A percentile compares a stretch with the other conserved stretches of the same genome.
Evolutionary conservation across 2,329 filamentous ascomycete genomes (phyloP).

Genomic region (Epichloe coenophiala): DNA sequence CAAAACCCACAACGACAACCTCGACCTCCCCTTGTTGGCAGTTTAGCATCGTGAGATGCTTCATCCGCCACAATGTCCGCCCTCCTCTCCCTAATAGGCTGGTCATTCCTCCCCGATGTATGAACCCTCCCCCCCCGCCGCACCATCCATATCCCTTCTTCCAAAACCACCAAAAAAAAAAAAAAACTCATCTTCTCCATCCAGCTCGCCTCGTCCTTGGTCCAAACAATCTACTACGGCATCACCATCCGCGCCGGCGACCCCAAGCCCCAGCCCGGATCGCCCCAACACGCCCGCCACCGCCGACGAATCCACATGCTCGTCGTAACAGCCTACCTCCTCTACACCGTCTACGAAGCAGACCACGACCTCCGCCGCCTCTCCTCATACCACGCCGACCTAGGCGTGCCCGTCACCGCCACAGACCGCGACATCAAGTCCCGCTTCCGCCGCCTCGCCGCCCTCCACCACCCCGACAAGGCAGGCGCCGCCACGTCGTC

Average conservation of each 20-base stretch:
- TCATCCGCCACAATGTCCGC: slow-evolving; percentile 30
- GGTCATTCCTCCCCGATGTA: slow-evolving; percentile 43
- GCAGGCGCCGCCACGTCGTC: slow-evolving; percentile 15
- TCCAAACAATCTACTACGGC: slow-evolving; percentile 74
- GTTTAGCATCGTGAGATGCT: slow-evolving; percentile 7
- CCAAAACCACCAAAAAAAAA: neutral
- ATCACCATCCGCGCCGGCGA: slow-evolving; percentile 82
- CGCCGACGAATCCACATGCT: slow-evolving; percentile 71
- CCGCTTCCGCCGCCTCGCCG: slow-evolving; percentile 65
- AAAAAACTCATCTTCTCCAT: slow-evolving; percentile 27
- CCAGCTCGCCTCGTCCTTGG: slow-evolving; percentile 65
- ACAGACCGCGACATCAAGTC: slow-evolving; percentile 69
- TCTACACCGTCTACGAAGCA: slow-evolving; percentile 87
- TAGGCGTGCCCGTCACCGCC: slow-evolving; percentile 56
- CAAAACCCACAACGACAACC: neutral
- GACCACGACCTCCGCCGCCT: slow-evolving; percentile 62
- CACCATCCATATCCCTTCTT: neutral
- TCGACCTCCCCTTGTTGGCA: neutral
- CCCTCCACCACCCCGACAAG: slow-evolving; percentile 77
- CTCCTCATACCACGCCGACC: slow-evolving; percentile 66
- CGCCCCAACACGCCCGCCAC: slow-evolving; percentile 57
- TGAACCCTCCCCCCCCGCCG: slow-evolving; percentile 8
- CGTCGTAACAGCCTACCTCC: slow-evolving; percentile 71
- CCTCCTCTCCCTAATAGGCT: slow-evolving; percentile 40
- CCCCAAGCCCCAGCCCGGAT: slow-evolving; percentile 58